Evolutionary conservation across 192 early-diverging fungal genomes (phyloP).

Genomic region (Backusella tarrabulga): DNA sequence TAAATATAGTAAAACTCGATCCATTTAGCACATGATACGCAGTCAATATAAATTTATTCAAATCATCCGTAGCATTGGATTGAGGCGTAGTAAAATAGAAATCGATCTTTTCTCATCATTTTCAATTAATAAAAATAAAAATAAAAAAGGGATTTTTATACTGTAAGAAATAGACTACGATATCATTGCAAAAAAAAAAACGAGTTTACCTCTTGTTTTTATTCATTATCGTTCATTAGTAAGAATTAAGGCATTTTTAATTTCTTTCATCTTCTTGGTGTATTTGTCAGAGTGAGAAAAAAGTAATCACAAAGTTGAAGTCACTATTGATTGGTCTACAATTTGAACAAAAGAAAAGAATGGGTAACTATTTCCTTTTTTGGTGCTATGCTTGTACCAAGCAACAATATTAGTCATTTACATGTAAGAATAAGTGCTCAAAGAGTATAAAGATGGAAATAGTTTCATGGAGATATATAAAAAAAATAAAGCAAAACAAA

Average conservation of each 20-base stretch:
- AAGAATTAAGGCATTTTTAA: too few relatives aligned
- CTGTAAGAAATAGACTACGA: too few relatives aligned
- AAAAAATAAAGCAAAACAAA: neutral
- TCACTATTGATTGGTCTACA: neutral
- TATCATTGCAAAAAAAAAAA: too few relatives aligned
- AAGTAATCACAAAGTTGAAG: neutral
- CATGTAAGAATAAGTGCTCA: too few relatives aligned
- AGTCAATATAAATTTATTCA: neutral
- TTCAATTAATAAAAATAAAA: too few relatives aligned
- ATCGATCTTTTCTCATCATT: too few relatives aligned
- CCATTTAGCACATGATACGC: neutral
- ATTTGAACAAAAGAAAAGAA: neutral
- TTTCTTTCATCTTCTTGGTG: neutral
- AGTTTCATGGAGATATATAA: too few relatives aligned
- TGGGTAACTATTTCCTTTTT: neutral
- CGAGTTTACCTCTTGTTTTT: too few relatives aligned
- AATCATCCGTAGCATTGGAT: neutral
- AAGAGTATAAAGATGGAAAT: too few relatives aligned
- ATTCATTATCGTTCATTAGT: too few relatives aligned
- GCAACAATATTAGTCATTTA: neutral
- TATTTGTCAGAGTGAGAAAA: neutral
- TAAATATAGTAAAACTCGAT: neutral
- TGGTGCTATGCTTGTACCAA: too few relatives aligned
- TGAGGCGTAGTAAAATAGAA: neutral
- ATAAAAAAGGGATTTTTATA: too few relatives aligned